These are phyloP conservation scores for Sporothrix euskadiensis DNA, from an alignment of 2,329 filamentous ascomycete genomes.

Conservation along the genomic window DNA sequence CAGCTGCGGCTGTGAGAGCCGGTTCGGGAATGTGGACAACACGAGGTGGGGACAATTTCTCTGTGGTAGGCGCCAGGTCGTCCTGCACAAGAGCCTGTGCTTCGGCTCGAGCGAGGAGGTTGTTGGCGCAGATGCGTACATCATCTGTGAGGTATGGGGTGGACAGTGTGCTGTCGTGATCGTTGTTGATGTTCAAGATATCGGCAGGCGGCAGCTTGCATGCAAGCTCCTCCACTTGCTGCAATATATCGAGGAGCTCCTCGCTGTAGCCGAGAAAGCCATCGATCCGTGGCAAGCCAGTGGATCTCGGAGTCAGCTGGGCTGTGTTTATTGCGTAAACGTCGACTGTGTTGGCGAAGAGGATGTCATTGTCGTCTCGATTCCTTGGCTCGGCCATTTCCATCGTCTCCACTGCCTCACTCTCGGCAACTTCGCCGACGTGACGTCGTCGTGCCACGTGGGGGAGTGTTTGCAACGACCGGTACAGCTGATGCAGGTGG, in stretches of 20 bases:
- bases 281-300: slow-evolving; percentile 22
- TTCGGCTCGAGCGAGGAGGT: no score
- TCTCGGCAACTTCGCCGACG: no score
- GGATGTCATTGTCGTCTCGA: neutral
- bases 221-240: slow-evolving; percentile 26
- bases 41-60: no score
- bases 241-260: slow-evolving; percentile 28
- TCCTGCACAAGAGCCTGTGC: no score
- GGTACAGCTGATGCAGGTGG: slow-evolving; percentile 27
- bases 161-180: neutral
- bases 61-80: no score
- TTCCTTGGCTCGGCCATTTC: no score
- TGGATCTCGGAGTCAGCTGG: no score
- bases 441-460: slow-evolving; percentile 10
- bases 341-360: no score
- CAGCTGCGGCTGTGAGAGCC: neutral
- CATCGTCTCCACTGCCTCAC: neutral
- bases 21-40: slow-evolving; percentile 6
- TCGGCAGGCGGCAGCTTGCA: no score
- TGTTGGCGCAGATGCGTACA: no score
- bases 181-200: neutral
- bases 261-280: slow-evolving; percentile 29
- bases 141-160: no score
- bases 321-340: no score
- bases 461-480: slow-evolving; percentile 24